Conservation (phyloP, 768 basidiomycete genomes). For the Mycena crocata region DNA sequence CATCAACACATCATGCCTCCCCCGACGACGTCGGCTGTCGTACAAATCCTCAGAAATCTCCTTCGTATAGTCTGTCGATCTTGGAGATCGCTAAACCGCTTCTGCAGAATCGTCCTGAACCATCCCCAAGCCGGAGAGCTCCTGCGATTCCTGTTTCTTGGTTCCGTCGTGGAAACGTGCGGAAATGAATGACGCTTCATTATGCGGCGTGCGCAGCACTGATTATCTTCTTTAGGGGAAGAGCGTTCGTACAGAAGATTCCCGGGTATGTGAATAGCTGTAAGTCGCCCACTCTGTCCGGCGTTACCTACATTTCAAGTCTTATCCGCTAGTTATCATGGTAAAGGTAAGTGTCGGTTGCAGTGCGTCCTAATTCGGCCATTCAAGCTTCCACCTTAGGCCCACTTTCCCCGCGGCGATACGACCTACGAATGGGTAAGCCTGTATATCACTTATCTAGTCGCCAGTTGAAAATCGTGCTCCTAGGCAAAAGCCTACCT, state of each 20-base stretch:
- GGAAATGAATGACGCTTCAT: too few relatives aligned
- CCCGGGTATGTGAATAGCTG: slow-evolving; percentile 16
- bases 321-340: slow-evolving; percentile 15
- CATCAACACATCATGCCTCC: too few relatives aligned
- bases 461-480: neutral
- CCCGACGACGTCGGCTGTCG: too few relatives aligned
- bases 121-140: slow-evolving; percentile 21
- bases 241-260: slow-evolving; percentile 3
- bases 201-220: too few relatives aligned
- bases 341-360: neutral
- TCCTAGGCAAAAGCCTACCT: neutral
- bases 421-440: neutral
- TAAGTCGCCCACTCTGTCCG: too few relatives aligned
- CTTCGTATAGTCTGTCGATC: too few relatives aligned
- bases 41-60: too few relatives aligned
- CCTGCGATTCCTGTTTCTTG: slow-evolving; percentile 14
- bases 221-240: too few relatives aligned
- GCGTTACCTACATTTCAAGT: too few relatives aligned
- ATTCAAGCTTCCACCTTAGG: neutral
- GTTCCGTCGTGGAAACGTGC: slow-evolving; percentile 16
- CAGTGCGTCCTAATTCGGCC: neutral
- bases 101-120: neutral
- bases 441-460: too few relatives aligned
- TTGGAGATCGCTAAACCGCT: too few relatives aligned
- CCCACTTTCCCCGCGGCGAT: slow-evolving; percentile 1